Conservation (phyloP, 192 early-diverging fungal genomes). For the Linnemannia exigua region DNA sequence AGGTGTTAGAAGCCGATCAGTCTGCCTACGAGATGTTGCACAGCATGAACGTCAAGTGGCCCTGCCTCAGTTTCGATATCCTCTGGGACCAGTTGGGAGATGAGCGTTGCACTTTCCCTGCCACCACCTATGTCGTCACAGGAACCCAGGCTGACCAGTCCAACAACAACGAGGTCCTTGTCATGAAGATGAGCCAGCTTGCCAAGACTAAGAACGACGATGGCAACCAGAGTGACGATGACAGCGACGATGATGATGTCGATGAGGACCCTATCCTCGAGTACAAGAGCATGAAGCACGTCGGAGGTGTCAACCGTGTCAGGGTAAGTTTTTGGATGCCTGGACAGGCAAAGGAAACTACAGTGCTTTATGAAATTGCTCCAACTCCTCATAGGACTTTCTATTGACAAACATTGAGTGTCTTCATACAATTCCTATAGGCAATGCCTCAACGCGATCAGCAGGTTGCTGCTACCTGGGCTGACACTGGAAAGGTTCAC, state of each 20-base stretch:
- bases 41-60: conserved; percentile 92
- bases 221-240: conserved; percentile 77
- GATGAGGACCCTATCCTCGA: conserved; percentile 98
- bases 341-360: not conserved
- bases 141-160: conserved; percentile 91
- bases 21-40: conserved; percentile 98
- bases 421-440: conserved; percentile 24
- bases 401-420: not conserved
- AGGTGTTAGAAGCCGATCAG: conserved; percentile 95
- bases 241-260: conserved; percentile 84
- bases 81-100: conserved; percentile 88
- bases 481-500: conserved; percentile 96
- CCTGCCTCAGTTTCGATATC: conserved; percentile 97
- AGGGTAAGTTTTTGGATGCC: conserved; percentile 60
- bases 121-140: conserved; percentile 93
- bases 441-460: conserved; percentile 81
- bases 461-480: conserved; percentile 91
- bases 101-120: conserved; percentile 86
- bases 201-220: conserved; percentile 95
- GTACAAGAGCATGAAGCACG: conserved; percentile 83
- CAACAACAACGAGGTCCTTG: conserved; percentile 90
- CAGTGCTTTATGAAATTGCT: not conserved
- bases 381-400: not conserved
- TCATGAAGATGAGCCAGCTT: conserved; percentile 97
- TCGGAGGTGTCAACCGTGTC: conserved; percentile 94